phyloP scores from a whole-genome alignment of 306 rosid species.

The Vigna angularis region DNA sequence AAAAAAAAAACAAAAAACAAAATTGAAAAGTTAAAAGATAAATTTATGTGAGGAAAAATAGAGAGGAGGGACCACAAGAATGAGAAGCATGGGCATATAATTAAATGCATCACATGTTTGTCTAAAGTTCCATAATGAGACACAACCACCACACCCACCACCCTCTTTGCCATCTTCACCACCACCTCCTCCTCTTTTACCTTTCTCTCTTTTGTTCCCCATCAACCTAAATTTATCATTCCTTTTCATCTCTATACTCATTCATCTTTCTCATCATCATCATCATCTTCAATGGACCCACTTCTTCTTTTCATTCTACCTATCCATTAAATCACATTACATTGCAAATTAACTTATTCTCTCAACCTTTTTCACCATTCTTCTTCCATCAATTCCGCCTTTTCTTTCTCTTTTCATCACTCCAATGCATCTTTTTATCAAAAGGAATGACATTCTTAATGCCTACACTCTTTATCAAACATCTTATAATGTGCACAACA shows the following conservation, averaged over 20 bases:
- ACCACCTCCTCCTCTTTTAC: conserved; percentile 9
- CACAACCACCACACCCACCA: conserved; percentile 50
- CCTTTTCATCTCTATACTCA: neutral
- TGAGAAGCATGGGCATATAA: conserved; percentile 43
- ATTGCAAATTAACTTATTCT: conserved; percentile 7
- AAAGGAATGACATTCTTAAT: neutral
- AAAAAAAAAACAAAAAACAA: no score
- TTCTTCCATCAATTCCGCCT: conserved; percentile 32
- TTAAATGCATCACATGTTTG: conserved; percentile 65
- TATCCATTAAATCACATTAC: conserved; percentile 15
- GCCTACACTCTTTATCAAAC: neutral
- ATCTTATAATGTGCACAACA: neutral
- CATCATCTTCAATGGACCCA: conserved; percentile 29
- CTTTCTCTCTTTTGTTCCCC: conserved; percentile 37
- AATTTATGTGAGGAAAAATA: neutral
- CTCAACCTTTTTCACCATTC: conserved; percentile 15
- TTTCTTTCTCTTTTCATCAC: conserved; percentile 37
- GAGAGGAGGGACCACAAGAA: conserved; percentile 41
- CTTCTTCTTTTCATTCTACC: conserved; percentile 6
- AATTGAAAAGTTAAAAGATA: no score
- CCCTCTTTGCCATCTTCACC: conserved; percentile 12
- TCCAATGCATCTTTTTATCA: neutral
- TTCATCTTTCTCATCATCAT: conserved; percentile 26
- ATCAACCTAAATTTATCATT: conserved; percentile 34
- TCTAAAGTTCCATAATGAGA: conserved; percentile 52